Conservation (phyloP, 345 rosid species). For the Nephelium lappaceum region DNA sequence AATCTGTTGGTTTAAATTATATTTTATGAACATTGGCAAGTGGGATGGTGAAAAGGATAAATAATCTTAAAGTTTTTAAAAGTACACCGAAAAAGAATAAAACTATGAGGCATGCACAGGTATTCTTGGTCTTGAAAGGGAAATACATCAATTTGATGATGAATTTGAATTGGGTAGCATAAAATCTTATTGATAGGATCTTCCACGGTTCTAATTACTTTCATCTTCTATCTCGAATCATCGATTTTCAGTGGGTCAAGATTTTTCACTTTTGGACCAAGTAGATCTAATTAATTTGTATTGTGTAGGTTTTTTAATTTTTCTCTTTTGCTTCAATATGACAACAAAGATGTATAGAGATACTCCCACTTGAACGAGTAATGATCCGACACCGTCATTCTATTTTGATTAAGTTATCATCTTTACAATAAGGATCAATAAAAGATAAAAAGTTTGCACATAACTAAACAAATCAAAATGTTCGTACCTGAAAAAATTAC, state of each 20-base stretch:
- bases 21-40: conserved; percentile 12
- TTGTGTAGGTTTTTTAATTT: too few species aligned
- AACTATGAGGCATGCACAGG: conserved; percentile 10
- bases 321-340: too few species aligned
- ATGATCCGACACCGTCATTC: not conserved
- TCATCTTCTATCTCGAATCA: conserved; percentile 1
- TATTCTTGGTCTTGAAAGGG: conserved; percentile 9
- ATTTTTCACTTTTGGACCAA: conserved; percentile 22
- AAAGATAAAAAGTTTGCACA: not conserved
- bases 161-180: not conserved
- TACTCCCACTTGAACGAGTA: not conserved
- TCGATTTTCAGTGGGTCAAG: conserved; percentile 5
- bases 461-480: not conserved
- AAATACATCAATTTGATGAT: not conserved
- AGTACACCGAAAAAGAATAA: not conserved
- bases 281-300: not conserved
- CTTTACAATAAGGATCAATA: too few species aligned
- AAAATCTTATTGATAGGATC: conserved; percentile 33
- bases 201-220: conserved; percentile 18
- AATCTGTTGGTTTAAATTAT: not conserved
- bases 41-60: conserved; percentile 18
- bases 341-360: not conserved
- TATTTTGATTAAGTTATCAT: too few species aligned
- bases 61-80: not conserved
- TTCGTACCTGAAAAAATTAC: not conserved